These are phyloP conservation scores for Naganishia liquefaciens DNA, from an alignment of 1,284 basidiomycete genomes.

Conservation along the genomic window DNA sequence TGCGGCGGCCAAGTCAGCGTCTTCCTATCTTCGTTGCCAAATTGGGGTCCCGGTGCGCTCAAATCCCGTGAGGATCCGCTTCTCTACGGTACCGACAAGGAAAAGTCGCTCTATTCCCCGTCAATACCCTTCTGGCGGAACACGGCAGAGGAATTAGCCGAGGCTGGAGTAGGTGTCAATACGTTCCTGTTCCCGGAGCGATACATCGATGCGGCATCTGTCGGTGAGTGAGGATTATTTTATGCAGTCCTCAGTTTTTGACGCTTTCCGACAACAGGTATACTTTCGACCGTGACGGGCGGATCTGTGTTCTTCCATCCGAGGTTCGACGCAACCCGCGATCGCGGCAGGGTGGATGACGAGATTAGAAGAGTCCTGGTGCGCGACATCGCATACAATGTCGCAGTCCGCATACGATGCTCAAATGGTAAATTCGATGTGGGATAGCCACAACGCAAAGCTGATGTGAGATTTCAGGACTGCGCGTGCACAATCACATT, in stretches of 20 bases:
- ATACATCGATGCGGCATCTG: conserved; percentile 83
- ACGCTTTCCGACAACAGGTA: conserved; percentile 55
- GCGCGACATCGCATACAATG: conserved; percentile 78
- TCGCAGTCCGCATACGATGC: conserved; percentile 77
- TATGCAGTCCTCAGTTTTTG: conserved; percentile 6
- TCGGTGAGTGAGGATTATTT: conserved; percentile 60
- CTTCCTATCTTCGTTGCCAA: conserved; percentile 79
- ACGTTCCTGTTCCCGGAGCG: conserved; percentile 82
- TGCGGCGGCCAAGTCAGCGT: conserved; percentile 82
- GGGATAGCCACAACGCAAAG: background rate
- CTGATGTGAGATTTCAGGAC: conserved; percentile 56
- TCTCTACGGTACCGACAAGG: conserved; percentile 86
- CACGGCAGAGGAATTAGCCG: conserved; percentile 82
- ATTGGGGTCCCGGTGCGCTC: conserved; percentile 72
- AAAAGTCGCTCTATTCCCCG: conserved; percentile 74
- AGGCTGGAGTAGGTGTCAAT: conserved; percentile 86
- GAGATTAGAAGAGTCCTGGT: conserved; percentile 72
- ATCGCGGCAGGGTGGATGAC: conserved; percentile 67
- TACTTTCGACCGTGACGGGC: conserved; percentile 75
- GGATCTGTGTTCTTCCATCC: conserved; percentile 94
- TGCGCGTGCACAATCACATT: conserved; percentile 69
- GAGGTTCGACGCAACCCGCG: conserved; percentile 73
- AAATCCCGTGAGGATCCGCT: conserved; percentile 66
- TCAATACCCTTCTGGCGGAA: conserved; percentile 76
- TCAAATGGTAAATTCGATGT: conserved; percentile 66